Conservation (phyloP, 768 basidiomycete species). For the Boletus patriciae region DNA sequence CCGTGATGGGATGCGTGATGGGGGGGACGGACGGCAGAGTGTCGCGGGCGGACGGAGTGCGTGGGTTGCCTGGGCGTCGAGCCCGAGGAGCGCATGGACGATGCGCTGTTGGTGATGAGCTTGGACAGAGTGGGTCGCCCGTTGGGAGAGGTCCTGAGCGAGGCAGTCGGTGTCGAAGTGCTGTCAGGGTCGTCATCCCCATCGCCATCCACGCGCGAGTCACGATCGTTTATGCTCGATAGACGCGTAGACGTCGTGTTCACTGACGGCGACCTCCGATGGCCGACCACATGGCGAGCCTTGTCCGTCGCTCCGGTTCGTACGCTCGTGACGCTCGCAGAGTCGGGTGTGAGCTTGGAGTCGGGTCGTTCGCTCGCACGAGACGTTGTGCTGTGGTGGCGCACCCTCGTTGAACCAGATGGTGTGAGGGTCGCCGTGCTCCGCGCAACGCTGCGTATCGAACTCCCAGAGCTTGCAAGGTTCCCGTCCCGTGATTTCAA, state of each 20-base stretch:
- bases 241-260: slow-evolving; percentile 9
- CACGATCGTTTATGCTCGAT: neutral
- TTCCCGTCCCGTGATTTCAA: slow-evolving; percentile 22
- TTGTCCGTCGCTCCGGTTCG: slow-evolving; percentile 28
- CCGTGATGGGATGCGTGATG: slow-evolving; percentile 19
- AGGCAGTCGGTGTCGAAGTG: no score
- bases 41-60: slow-evolving; percentile 21
- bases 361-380: slow-evolving; percentile 52
- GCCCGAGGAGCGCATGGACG: slow-evolving; percentile 24
- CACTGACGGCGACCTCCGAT: slow-evolving; percentile 26
- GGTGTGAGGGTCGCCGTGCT: slow-evolving; percentile 35
- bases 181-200: slow-evolving; percentile 9
- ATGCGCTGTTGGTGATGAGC: slow-evolving; percentile 26
- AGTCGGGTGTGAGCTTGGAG: slow-evolving; percentile 66
- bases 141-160: slow-evolving; percentile 7
- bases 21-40: slow-evolving; percentile 27
- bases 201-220: neutral
- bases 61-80: slow-evolving; percentile 18
- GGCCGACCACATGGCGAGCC: slow-evolving; percentile 16
- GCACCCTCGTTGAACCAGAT: slow-evolving; percentile 16
- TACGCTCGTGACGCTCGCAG: slow-evolving; percentile 27
- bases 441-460: slow-evolving; percentile 48
- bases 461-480: slow-evolving; percentile 33
- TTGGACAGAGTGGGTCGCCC: slow-evolving; percentile 29
- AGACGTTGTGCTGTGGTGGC: slow-evolving; percentile 29